Evolutionary conservation across 2,329 filamentous ascomycete species (phyloP).

Genomic region (Penicillium sp.): DNA sequence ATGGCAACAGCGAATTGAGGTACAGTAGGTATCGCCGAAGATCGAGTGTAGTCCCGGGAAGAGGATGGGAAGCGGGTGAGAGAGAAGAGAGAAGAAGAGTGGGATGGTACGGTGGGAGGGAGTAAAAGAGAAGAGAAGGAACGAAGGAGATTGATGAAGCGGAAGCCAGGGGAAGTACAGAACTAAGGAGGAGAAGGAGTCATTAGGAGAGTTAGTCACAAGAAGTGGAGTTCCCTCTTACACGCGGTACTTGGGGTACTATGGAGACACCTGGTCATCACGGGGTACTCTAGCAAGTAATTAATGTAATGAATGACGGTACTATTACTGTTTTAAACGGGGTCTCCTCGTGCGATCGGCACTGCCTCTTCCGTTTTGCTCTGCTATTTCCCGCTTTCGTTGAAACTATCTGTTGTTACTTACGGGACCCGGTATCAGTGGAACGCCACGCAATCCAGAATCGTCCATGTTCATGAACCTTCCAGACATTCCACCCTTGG

Average conservation of each 20-base stretch:
- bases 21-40: neutral
- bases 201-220: slow-evolving; percentile 4
- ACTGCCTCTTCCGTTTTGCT: neutral
- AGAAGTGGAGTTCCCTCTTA: neutral
- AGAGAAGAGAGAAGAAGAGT: slow-evolving; percentile 9
- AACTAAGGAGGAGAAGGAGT: slow-evolving; percentile 7
- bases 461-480: slow-evolving; percentile 26
- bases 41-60: slow-evolving; percentile 2
- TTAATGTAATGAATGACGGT: neutral
- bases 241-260: neutral
- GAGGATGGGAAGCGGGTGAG: slow-evolving; percentile 6
- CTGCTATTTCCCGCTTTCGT: neutral
- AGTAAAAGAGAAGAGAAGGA: slow-evolving; percentile 14
- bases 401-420: neutral
- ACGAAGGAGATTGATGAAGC: slow-evolving; percentile 23
- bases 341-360: slow-evolving; percentile 3
- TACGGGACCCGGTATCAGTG: neutral
- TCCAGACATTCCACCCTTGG: slow-evolving; percentile 25
- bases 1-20: slow-evolving; percentile 3
- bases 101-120: slow-evolving; percentile 8
- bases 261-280: neutral
- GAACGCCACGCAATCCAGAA: slow-evolving; percentile 14
- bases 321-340: neutral
- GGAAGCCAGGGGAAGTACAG: slow-evolving; percentile 17
- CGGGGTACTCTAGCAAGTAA: neutral